Base-by-base conservation (phyloP, 2,329 filamentous ascomycete species). In the Aaosphaeria pasadenensis region DNA sequence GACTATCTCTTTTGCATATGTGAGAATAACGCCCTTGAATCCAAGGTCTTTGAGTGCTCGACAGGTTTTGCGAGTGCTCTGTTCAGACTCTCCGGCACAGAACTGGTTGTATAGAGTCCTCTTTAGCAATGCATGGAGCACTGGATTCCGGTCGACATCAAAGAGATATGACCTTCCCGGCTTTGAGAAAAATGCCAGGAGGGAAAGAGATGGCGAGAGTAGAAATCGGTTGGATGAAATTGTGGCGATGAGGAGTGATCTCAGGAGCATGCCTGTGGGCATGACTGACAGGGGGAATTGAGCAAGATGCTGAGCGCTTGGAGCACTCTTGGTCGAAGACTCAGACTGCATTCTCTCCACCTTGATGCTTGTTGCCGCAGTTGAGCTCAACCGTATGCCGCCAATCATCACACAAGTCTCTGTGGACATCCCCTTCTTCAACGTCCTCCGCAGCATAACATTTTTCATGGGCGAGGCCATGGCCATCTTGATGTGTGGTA, bases 101-200 rank as follows among this genome's bases (percentile, higher is more conserved):
- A 95, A 96, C 62, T 96, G 91, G 38, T 85, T 84, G 70, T 96
- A 96, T 58, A 96, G 88, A 0, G 89, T 94, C 63, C 85, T 81
- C 64, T 90, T 89, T 45, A 96, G 74, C 39, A 90, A 64, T 46
- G 76, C 81, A 39, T 84, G 83, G n/a, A 95, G 77, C 1, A 92
- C 40, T 0, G 83, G 82, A 63, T 95, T 95, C 43, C 74, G 77
- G 61, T 95, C 89, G 4, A 90, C 84, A 63, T 87, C 63, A 47
- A 67, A 76, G 4, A 77, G 45, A 33, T 64, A 65, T 5, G 52
- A 57, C 17, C 70, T 63, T 5, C 60, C 51, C 4, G 71, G 65
- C n/a, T 69, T 67, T 11, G 69, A 63, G 7, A 76, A 65, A 32
- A 74, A 69, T 4, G 67, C 65, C 0, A 76, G 64, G 2, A 73